Percentiles rank a stretch among this genome's conserved stretches.
phyloP scores from a whole-genome alignment of 805 yeast genomes.

The Wickerhamomyces tratensis region DNA sequence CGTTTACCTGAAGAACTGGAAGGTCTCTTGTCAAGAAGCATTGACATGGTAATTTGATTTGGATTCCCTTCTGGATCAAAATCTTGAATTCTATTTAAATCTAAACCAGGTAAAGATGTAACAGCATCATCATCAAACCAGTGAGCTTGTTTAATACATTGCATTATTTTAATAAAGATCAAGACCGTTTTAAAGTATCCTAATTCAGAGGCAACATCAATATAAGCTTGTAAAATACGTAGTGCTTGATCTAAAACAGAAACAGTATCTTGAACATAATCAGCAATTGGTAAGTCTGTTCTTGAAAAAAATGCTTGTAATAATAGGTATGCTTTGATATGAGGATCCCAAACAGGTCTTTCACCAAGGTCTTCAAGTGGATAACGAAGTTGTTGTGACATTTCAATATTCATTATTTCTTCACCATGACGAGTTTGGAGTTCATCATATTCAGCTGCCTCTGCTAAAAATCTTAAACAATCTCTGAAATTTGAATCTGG shows the following conservation, averaged over 20 bases:
- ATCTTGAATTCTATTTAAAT: conserved; percentile 11
- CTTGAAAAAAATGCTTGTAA: conserved; percentile 86
- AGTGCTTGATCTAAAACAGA: conserved; percentile 90
- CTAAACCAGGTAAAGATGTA: conserved; percentile 18
- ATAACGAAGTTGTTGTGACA: conserved; percentile 48
- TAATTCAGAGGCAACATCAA: conserved; percentile 81
- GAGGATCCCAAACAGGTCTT: conserved; percentile 63
- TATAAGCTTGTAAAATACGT: conserved; percentile 87
- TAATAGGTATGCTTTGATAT: conserved; percentile 72
- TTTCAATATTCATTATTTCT: conserved; percentile 80
- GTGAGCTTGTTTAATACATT: conserved; percentile 76
- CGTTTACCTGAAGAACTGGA: neutral
- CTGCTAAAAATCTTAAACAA: conserved; percentile 83
- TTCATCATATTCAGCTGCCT: conserved; percentile 86
- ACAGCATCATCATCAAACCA: conserved; percentile 80
- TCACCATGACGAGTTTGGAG: conserved; percentile 51
- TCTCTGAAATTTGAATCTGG: conserved; percentile 42
- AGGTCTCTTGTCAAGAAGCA: neutral
- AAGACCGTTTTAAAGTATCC: conserved; percentile 60
- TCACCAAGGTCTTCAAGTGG: conserved; percentile 76
- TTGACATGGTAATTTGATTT: conserved; percentile 3
- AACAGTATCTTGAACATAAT: conserved; percentile 74
- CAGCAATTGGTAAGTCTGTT: conserved; percentile 86
- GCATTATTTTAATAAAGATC: conserved; percentile 62
- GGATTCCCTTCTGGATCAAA: conserved; percentile 11